Evolutionary conservation across 2,329 filamentous ascomycete genomes (phyloP).

Genomic region (Hortaea sp.): DNA sequence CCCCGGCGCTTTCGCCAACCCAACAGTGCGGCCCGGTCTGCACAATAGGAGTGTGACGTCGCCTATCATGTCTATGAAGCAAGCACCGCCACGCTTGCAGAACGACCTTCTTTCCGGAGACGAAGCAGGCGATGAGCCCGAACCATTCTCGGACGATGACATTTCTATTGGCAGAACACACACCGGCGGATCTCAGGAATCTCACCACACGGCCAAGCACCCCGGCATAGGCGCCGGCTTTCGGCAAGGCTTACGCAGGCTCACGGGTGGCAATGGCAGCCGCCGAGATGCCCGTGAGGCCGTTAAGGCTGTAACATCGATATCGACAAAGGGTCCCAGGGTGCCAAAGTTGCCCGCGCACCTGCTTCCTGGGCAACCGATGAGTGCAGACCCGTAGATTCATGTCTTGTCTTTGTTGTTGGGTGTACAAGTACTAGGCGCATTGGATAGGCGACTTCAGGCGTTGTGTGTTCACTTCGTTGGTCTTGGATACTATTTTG

Average conservation of each 20-base stretch:
- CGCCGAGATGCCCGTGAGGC: slow-evolving; percentile 27
- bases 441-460: too few species aligned
- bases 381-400: background rate
- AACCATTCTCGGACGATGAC: slow-evolving; percentile 71
- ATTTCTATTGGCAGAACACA: slow-evolving; percentile 38
- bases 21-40: slow-evolving; percentile 52
- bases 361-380: background rate
- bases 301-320: slow-evolving; percentile 19
- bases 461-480: too few species aligned
- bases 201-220: slow-evolving; percentile 10
- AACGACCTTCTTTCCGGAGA: slow-evolving; percentile 64
- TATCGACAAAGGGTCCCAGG: slow-evolving; percentile 32
- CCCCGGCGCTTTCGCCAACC: slow-evolving; percentile 43
- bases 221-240: slow-evolving; percentile 28
- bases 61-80: slow-evolving; percentile 45
- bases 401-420: too few species aligned
- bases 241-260: slow-evolving; percentile 48
- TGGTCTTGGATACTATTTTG: too few species aligned
- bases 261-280: slow-evolving; percentile 47
- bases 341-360: slow-evolving; percentile 38
- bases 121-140: slow-evolving; percentile 50
- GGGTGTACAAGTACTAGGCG: too few species aligned
- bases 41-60: slow-evolving; percentile 81
- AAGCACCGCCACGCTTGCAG: slow-evolving; percentile 35
- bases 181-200: slow-evolving; percentile 13